Evolutionary conservation across 768 basidiomycete genomes (phyloP), one percentile per base, ranked within the genome.

Genomic region (Strobilomyces echinocephalus): DNA sequence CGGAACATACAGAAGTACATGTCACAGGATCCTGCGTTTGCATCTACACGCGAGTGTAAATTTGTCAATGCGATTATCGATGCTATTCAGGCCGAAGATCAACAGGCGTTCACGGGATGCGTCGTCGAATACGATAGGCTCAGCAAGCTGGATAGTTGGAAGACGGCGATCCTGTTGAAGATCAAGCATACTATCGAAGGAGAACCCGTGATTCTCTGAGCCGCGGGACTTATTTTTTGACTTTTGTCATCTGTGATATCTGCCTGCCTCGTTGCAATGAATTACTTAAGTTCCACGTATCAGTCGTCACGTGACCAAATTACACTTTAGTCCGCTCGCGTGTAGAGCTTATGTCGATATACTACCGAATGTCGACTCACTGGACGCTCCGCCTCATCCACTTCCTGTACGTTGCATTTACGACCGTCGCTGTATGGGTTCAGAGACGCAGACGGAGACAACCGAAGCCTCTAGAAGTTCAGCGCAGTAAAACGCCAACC

Each of bases 141-240:
- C 56, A 88, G 84, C 36, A 93, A 91, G 73, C 72, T 99, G 66
- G 95, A 98, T 69, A 88, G 88, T 69, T 97, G 93, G 94, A 98
- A 97, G 80, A 98, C 95, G 43, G 76, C 69, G 28, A 86, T 99
- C 47, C 69, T 99, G 65, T 74, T 98, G 64, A 90, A 87, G 74
- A 86, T 97, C 70, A 98, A 98, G 80, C 82, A 81, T 67, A 75
- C 76, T 20, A 82, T 94, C 45, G 78, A 87, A 52, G 79, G 81
- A 48, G 84, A 84, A 55, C 79, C 74, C 2, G 59, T 46, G 40
- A 72, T 70, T 51, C 68, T 71, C 24, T 64, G 45, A 64, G 21
- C 39, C 2, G 36, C 59, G 52, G 36, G 55, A 39, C 38, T 36
- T 31, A 41, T 24, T 30, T 28, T 31, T 48, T 44, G 36, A 20